Evolutionary conservation across 441 rosid species (phyloP), one percentile per base, ranked within the genome.

Genomic region (Erysimum pusillum): DNA sequence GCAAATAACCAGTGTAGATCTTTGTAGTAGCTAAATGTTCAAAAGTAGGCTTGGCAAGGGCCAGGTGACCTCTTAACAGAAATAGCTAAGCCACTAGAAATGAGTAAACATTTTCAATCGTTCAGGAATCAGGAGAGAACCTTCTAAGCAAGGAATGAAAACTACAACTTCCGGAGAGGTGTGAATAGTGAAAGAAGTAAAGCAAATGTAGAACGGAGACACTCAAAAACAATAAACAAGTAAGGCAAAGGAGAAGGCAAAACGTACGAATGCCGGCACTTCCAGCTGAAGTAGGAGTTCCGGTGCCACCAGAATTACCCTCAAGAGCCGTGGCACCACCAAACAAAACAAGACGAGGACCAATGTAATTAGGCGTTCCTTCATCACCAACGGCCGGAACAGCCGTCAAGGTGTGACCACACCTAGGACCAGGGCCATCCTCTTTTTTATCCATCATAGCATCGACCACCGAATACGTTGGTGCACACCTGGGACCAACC

Each of bases 321-420:
- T 93, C 99, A 12, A 96, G 96, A 3, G 98, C 98, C 3, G 99
- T 96, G 32, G 99, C 99, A 65, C 99, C 99, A 39, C 99, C 99
- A 9, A 96, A 96, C 80, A 96, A 81, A 68, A 96, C 93, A 87
- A 96, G 84, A 84, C 98, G 89, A 2, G 98, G 98, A 34, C 98
- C 99, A 75, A 96, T 85, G 54, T 86, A 93, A 25, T 92, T 94
- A 34, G 92, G 87, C 56, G 94, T 64, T 67, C 98, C 99, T 63
- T 96, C 99, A 82, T 93, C 99, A 49, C 98, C 98, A n/a, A 96
- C 96, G 0, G 98, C 94, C 7, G 94, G 94, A 6, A 96, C 99
- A 2, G 97, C 89, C 25, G 99, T 96, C 83, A 96, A 79, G 42
- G 99, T 93, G 71, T 93, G 99, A 12, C 99, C 99, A 28, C 99